Evolutionary conservation across 78 protist genomes (phyloP).

Genomic region (Trichosphaerium sp.): DNA sequence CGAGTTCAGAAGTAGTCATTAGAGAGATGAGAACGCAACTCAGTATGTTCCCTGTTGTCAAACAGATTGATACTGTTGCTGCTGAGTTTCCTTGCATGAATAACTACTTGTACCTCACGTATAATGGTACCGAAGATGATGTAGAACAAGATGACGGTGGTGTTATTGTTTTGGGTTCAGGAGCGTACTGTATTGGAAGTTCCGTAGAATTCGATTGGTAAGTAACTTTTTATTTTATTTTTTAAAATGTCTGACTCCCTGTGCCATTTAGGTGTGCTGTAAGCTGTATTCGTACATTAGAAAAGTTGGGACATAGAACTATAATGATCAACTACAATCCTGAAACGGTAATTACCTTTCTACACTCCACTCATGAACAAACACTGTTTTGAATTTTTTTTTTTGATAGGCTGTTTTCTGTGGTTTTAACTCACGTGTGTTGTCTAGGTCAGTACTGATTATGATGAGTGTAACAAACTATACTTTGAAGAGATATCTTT

Average conservation of each 20-base stretch:
- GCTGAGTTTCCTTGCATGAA: constrained; percentile 93
- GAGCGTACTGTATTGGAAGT: constrained; percentile 89
- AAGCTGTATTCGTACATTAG: constrained; percentile 65
- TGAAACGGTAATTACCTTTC: constrained; percentile 96
- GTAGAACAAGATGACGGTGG: constrained; percentile 34
- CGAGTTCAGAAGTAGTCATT: constrained; percentile 50
- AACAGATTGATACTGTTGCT: constrained; percentile 94
- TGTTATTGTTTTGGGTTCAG: constrained; percentile 76
- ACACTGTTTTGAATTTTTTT: neutral
- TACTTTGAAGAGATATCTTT: constrained; percentile 85
- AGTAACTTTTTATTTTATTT: constrained; percentile 74
- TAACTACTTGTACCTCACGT: constrained; percentile 90
- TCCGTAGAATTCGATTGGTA: neutral
- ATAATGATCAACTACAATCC: constrained; percentile 97
- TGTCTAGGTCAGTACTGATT: constrained; percentile 90
- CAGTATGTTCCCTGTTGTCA: constrained; percentile 66
- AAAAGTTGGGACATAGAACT: constrained; percentile 58
- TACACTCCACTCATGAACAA: neutral
- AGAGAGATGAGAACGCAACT: constrained; percentile 25
- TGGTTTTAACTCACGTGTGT: neutral
- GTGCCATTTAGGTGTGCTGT: constrained; percentile 85
- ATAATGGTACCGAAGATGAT: constrained; percentile 75
- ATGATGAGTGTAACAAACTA: constrained; percentile 85
- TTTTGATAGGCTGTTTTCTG: neutral
- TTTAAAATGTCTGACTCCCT: no score